Evolutionary conservation across 1,284 basidiomycete genomes (phyloP).

Genomic region (Ustilago bromivora): DNA sequence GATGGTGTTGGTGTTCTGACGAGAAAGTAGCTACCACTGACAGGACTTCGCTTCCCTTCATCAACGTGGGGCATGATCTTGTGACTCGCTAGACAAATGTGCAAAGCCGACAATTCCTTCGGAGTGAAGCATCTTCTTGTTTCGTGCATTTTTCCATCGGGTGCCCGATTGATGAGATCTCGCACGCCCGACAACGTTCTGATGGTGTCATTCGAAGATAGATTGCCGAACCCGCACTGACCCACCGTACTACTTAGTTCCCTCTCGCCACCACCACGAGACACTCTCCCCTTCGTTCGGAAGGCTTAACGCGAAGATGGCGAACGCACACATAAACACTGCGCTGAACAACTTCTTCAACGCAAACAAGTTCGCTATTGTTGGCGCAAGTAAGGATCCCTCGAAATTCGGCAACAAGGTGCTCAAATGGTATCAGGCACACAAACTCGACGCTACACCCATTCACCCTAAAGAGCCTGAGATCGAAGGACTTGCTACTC

Average conservation of each 20-base stretch:
- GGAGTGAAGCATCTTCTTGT: slow-evolving; percentile 2
- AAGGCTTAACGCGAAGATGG: slow-evolving; percentile 18
- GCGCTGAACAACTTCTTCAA: slow-evolving; percentile 56
- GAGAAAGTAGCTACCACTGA: background rate
- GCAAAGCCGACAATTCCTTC: slow-evolving; percentile 41
- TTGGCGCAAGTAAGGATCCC: slow-evolving; percentile 63
- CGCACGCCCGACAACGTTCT: slow-evolving; percentile 12
- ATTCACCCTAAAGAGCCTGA: slow-evolving; percentile 60
- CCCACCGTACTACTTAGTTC: background rate
- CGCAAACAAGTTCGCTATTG: slow-evolving; percentile 58
- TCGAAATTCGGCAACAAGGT: slow-evolving; percentile 66
- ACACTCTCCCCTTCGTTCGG: background rate
- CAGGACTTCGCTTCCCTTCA: background rate
- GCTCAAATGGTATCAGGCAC: slow-evolving; percentile 63
- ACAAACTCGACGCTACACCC: slow-evolving; percentile 56
- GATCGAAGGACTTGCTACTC: slow-evolving; percentile 49
- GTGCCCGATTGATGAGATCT: slow-evolving; percentile 11
- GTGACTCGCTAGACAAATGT: slow-evolving; percentile 10
- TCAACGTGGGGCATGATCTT: slow-evolving; percentile 16
- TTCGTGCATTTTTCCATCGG: slow-evolving; percentile 15
- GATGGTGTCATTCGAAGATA: slow-evolving; percentile 4
- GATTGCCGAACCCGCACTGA: slow-evolving; percentile 8
- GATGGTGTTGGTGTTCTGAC: slow-evolving; percentile 4
- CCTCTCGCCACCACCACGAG: slow-evolving; percentile 9
- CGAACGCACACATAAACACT: slow-evolving; percentile 36